Percentiles rank a stretch among this genome's conserved stretches.
phyloP scores from a whole-genome alignment of 73 alveolate species.

The Tetrahymena thermophila region DNA sequence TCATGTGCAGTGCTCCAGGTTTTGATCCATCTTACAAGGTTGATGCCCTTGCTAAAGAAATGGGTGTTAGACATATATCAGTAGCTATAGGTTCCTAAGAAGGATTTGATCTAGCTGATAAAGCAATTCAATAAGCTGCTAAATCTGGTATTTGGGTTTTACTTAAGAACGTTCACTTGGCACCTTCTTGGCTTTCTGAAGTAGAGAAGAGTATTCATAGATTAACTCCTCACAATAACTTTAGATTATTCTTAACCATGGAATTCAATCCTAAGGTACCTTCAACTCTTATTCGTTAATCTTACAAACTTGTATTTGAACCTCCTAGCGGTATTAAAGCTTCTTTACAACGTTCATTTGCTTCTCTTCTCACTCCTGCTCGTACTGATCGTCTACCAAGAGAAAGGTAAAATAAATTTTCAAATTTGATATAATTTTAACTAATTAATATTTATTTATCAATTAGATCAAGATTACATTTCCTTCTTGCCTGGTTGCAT shows the following conservation, averaged over 20 bases:
- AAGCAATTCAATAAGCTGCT: conserved; percentile 83
- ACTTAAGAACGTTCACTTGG: conserved; percentile 98
- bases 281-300: conserved; percentile 89
- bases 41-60: conserved; percentile 77
- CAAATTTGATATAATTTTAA: not conserved
- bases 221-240: conserved; percentile 87
- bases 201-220: conserved; percentile 95
- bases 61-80: conserved; percentile 77
- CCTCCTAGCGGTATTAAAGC: conserved; percentile 99
- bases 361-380: conserved; percentile 75
- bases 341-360: conserved; percentile 80
- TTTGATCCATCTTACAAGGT: conserved; percentile 92
- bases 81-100: conserved; percentile 98
- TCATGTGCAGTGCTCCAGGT: conserved; percentile 96
- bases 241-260: conserved; percentile 99
- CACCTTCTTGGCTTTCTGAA: conserved; percentile 97
- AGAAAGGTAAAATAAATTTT: conserved; percentile 68
- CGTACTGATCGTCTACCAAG: conserved; percentile 93
- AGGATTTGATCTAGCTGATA: conserved; percentile 92
- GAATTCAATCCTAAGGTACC: conserved; percentile 99
- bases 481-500: conserved; percentile 98
- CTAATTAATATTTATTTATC: not conserved
- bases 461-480: conserved; percentile 79
- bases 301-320: conserved; percentile 95
- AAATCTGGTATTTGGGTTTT: conserved; percentile 97